Evolutionary conservation across 768 basidiomycete genomes (phyloP), one percentile per base, ranked within the genome.

Genomic region (Termitomyces sp.): DNA sequence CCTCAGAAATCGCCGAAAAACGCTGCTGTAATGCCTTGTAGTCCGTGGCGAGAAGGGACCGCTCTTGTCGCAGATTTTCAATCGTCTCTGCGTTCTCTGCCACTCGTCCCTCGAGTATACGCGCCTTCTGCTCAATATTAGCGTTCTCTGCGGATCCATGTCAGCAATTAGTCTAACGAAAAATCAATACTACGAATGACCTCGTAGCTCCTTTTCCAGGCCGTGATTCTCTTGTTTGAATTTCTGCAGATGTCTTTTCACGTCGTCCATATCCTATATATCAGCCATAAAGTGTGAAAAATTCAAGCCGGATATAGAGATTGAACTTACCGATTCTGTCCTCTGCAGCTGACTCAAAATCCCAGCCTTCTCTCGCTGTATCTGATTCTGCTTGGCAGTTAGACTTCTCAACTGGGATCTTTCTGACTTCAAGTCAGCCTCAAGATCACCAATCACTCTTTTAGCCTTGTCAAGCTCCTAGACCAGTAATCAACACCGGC

Each of bases 401-500:
- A 92, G 73, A 8, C 76, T 71, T 56, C 89, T 73, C 51, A 94
- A 71, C 14, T 83, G 82, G 14, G 79, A 70, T 21, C 91, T 82
- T 68, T 94, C 92, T 1, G 76, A 73, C 57, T 82, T 83, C n/a
- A 94, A 73, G 40, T 87, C 83, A 41, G 70, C 73, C 62, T 94
- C 90, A 8, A 94, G 79, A 15, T 87, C 86, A 1, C 79, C 75
- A 57, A 93, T 82, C 28, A 79, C 78, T 5, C 70, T 71, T 62
- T 80, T 87, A 7, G 89, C 87, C 51, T 74, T 80, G 47, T 87
- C 87, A 17, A 87, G 78, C 56, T 93, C 90, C 89, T 92, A 43
- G 45, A 43, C 45, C 33, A 23, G n/a, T n/a, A n/a, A 31, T 53
- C n/a, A 53, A 45, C 14, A 50, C 48, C 19, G 59, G 53, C 21